These are phyloP conservation scores for Oryza longistaminata DNA, from an alignment of 176 grass and related monocot species.

Conservation along the genomic window DNA sequence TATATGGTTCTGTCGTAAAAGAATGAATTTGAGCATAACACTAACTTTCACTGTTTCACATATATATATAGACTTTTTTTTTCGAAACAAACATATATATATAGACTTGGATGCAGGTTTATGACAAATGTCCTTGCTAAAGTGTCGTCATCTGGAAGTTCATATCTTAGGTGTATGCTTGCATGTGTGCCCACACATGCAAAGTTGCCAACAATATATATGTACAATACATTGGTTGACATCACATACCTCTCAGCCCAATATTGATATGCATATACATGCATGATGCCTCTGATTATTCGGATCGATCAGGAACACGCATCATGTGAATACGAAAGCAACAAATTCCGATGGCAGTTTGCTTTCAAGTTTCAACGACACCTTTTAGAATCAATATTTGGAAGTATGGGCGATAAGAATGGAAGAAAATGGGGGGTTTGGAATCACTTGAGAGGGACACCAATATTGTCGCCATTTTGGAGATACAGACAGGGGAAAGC, in stretches of 20 bases:
- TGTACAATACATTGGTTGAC: too few relatives aligned
- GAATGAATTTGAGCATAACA: neutral
- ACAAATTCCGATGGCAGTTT: neutral
- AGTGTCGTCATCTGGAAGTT: neutral
- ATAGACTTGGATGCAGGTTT: neutral
- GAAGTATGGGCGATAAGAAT: neutral
- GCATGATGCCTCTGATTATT: neutral
- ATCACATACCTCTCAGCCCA: too few relatives aligned
- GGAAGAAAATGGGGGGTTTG: neutral
- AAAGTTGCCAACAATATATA: neutral
- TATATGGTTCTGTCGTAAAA: too few relatives aligned
- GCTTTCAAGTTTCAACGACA: conserved; percentile 17
- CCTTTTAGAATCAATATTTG: neutral
- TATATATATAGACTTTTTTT: too few relatives aligned
- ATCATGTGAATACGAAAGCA: neutral
- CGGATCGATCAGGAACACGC: neutral
- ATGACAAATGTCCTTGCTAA: neutral
- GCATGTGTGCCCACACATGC: too few relatives aligned
- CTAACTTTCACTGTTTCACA: neutral
- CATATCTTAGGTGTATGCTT: neutral
- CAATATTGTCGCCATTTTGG: conserved; percentile 1
- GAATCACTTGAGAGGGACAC: neutral
- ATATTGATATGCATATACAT: neutral
- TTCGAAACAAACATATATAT: too few relatives aligned
- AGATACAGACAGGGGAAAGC: neutral